Conservation (phyloP, 2,329 filamentous ascomycete species). For the Aspergillus spinulosporus region DNA sequence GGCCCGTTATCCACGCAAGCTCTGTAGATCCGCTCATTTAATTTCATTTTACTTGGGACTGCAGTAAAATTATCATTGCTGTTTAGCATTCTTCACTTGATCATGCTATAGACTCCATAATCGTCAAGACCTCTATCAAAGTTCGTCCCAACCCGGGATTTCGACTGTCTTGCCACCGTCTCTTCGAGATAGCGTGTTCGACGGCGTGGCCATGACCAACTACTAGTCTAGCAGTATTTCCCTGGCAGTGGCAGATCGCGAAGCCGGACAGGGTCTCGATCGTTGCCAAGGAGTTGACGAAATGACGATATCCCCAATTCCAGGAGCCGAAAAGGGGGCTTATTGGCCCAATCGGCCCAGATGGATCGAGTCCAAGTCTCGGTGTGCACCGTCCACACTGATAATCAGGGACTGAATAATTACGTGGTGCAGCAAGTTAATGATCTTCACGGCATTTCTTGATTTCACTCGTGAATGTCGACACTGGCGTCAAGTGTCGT, state of each 20-base stretch:
- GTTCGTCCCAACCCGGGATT: not conserved
- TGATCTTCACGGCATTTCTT: not conserved
- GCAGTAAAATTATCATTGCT: not conserved
- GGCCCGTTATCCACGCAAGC: constrained; percentile 30
- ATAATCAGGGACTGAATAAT: not conserved
- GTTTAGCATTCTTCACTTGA: not conserved
- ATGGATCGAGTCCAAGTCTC: not conserved
- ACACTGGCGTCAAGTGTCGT: not conserved
- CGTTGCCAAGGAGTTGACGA: constrained; percentile 17
- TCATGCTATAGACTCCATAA: not conserved
- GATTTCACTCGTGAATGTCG: not conserved
- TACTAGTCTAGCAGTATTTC: constrained; percentile 7
- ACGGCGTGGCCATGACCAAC: constrained; percentile 6
- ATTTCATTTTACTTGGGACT: not conserved
- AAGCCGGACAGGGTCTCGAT: constrained; percentile 24
- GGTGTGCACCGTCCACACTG: not conserved
- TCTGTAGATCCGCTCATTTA: constrained; percentile 21
- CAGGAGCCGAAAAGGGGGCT: constrained; percentile 1
- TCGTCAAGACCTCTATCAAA: not conserved
- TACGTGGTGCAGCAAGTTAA: constrained; percentile 9
- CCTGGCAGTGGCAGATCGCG: constrained; percentile 6
- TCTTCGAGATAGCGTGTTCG: not conserved
- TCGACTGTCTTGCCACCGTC: not conserved
- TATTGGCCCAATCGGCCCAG: not conserved
- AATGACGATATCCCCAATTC: not conserved